These are phyloP conservation scores for Coprinopsis strossmayeri DNA, from an alignment of 768 basidiomycete species.

Conservation along the genomic window DNA sequence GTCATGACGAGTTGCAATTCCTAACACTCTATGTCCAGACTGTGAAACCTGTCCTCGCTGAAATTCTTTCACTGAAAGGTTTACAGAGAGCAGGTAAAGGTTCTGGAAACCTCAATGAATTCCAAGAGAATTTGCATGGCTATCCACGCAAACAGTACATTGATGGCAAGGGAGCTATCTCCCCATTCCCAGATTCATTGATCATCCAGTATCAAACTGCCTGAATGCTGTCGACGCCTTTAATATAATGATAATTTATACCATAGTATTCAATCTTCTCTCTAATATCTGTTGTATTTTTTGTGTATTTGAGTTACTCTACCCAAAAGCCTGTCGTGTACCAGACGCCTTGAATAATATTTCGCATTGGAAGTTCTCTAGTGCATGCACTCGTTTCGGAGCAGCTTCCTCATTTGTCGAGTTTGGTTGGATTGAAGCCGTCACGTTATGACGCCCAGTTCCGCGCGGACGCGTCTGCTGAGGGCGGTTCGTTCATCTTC, in stretches of 20 bases:
- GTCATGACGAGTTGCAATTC: not conserved
- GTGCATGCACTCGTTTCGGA: not conserved
- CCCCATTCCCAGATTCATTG: constrained; percentile 39
- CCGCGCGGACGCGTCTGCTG: not conserved
- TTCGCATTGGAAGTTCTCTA: too few relatives aligned
- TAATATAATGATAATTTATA: too few relatives aligned
- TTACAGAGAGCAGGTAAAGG: constrained; percentile 30
- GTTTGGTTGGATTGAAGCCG: constrained; percentile 8
- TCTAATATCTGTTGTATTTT: too few relatives aligned
- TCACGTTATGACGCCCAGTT: too few relatives aligned
- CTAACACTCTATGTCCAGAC: constrained; percentile 14
- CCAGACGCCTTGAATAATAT: too few relatives aligned
- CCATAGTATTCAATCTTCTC: too few relatives aligned
- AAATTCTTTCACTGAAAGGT: constrained; percentile 37
- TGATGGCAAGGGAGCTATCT: constrained; percentile 27
- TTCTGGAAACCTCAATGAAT: constrained; percentile 34
- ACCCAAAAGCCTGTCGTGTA: too few relatives aligned
- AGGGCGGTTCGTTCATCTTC: not conserved
- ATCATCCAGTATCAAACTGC: constrained; percentile 17
- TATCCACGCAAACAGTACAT: constrained; percentile 26
- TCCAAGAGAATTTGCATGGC: constrained; percentile 29
- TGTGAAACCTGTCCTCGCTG: constrained; percentile 35
- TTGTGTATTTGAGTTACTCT: too few relatives aligned
- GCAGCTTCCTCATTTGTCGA: constrained; percentile 11
- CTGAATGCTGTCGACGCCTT: too few relatives aligned